Percentiles rank a stretch among this genome's conserved stretches.
Conservation (phyloP, 1,284 basidiomycete species). For the Cutaneotrichosporon cavernicola region DNA sequence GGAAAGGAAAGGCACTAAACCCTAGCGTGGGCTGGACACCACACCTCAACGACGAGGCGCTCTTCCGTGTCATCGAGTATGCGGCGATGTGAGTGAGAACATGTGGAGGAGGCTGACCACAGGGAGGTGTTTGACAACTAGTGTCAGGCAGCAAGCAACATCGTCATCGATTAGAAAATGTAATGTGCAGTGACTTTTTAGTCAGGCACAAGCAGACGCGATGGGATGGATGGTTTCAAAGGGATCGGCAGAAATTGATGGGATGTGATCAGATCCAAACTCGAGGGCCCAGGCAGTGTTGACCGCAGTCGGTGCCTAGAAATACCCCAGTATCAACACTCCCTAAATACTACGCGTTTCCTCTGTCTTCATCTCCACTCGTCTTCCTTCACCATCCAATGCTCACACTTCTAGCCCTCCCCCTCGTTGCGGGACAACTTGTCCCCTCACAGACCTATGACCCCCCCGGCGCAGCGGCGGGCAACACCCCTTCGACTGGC, state of each 20-base stretch:
- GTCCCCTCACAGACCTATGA: slow-evolving; percentile 41
- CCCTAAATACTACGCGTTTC: neutral
- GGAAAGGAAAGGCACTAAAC: neutral
- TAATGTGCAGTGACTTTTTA: too few species aligned
- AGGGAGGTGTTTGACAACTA: slow-evolving; percentile 23
- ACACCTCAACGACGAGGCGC: slow-evolving; percentile 37
- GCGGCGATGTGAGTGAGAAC: slow-evolving; percentile 43
- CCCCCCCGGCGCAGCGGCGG: slow-evolving; percentile 62
- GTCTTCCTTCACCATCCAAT: neutral
- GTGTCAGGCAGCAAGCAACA: neutral
- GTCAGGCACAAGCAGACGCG: too few species aligned
- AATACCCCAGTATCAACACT: neutral
- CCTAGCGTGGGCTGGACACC: slow-evolving; percentile 40
- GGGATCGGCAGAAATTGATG: neutral
- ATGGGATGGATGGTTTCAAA: too few species aligned
- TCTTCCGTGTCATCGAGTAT: slow-evolving; percentile 51
- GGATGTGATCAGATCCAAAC: neutral
- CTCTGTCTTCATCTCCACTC: neutral
- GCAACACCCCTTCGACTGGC: slow-evolving; percentile 55
- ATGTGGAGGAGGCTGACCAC: slow-evolving; percentile 4
- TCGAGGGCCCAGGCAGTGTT: neutral
- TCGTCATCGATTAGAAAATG: too few species aligned
- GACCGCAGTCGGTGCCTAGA: neutral
- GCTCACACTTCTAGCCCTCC: neutral
- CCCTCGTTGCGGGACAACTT: slow-evolving; percentile 32